Evolutionary conservation across 306 rosid species (phyloP).

Genomic region (Begonia masoniana): DNA sequence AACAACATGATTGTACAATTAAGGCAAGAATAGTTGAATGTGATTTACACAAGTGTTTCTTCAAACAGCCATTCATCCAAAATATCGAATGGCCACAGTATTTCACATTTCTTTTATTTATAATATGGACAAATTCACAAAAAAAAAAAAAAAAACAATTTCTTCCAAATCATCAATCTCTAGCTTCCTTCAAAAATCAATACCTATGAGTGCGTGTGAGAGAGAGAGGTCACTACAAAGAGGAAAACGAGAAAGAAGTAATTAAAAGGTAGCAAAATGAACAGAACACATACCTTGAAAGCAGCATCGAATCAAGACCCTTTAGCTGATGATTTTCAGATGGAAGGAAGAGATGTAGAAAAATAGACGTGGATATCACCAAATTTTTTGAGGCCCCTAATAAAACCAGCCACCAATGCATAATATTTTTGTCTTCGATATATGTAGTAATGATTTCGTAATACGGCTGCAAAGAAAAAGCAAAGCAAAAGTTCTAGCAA

Average conservation of each 20-base stretch:
- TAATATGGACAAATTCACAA: slow-evolving; percentile 25
- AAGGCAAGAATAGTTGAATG: no score
- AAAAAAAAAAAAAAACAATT: slow-evolving; percentile 27
- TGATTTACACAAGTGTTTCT: neutral
- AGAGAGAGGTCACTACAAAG: slow-evolving; percentile 20
- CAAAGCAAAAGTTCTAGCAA: slow-evolving; percentile 37
- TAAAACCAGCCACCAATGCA: slow-evolving; percentile 33
- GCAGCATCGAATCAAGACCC: neutral
- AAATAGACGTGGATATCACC: slow-evolving; percentile 51
- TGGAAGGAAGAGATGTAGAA: slow-evolving; percentile 19
- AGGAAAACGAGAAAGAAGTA: neutral
- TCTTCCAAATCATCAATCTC: slow-evolving; percentile 9
- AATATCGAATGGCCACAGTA: slow-evolving; percentile 21
- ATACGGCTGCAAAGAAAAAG: slow-evolving; percentile 5
- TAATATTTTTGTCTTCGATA: slow-evolving; percentile 38
- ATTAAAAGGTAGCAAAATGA: neutral
- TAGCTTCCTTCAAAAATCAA: slow-evolving; percentile 20
- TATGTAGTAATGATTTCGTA: slow-evolving; percentile 20
- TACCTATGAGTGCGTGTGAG: slow-evolving; percentile 23
- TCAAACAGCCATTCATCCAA: slow-evolving; percentile 31
- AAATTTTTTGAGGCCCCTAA: slow-evolving; percentile 28
- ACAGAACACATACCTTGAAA: neutral
- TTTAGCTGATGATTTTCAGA: slow-evolving; percentile 12
- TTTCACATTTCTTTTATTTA: slow-evolving; percentile 20
- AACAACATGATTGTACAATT: no score